Base-by-base conservation (phyloP, 495 filamentous ascomycete species). In the Saxophila tyrrhenica region DNA sequence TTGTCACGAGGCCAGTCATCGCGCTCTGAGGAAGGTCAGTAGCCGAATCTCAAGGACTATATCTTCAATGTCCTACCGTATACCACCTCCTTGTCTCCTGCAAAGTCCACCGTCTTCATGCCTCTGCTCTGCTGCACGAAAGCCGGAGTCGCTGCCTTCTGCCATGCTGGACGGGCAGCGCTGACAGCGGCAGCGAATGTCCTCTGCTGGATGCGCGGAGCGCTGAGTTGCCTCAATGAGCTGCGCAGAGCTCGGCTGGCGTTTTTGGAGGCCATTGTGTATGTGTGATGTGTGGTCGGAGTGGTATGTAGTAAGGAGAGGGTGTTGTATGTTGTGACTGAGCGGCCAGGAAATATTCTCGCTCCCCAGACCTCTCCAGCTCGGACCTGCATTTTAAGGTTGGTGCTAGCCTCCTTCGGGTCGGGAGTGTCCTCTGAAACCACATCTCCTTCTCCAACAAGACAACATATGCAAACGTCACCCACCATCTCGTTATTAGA, bases 1-100 rank as follows among this genome's bases (percentile, higher is more conserved):
- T 95, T 95, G 78, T 96, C 91, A 70, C 83, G 80, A 62, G 92
- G 92, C 92, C 92, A 98, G 76, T 98, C 92, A 61, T 81, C 86
- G 73, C 92, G 90, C 83, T 98, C 92, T 90, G 61, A 61, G 17
- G 16, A 2, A n/a, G 7, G 51, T 55, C 45, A 59, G 22, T 20
- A 48, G 13, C 13, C 29, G 29, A 35, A 7, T 35, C 29, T 35
- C 29, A 50, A 39, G 22, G 39, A 49, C 39, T 46, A 13, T 22
- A 48, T 5, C 45, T 5, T 23, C 21, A 23, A 25, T 43, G 21
- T 65, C 80, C 59, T 70, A 90, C 87, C 87, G 65, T 88, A 95
- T 66, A 98, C 94, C 49, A 80, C 79, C 78, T 98, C 92, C 73
- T 90, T 87, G 52, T 76, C 75, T 59, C 89, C 92, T 54, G 92